Conservation (phyloP, 495 filamentous ascomycete species). For the Talaromyces proteolyticus region DNA sequence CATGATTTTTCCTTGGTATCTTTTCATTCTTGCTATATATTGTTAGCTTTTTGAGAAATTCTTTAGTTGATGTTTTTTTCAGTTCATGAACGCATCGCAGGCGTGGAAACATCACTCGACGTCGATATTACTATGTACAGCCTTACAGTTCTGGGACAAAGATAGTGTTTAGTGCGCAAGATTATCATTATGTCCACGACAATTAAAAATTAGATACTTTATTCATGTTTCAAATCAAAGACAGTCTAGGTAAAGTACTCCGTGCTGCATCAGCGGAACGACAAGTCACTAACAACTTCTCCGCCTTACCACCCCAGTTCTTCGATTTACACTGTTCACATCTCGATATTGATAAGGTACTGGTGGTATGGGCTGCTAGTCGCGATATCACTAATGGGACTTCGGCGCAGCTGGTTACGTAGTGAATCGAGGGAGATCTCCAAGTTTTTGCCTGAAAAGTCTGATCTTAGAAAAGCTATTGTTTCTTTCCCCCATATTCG, state of each 20-base stretch:
- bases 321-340: slow-evolving; percentile 9
- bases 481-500: no score
- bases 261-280: background rate
- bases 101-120: background rate
- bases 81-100: background rate
- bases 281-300: background rate
- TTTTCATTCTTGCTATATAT: no score
- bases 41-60: no score
- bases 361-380: slow-evolving; percentile 1
- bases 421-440: no score
- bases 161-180: background rate
- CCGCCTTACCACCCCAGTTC: slow-evolving; percentile 5
- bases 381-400: background rate
- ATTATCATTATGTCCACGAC: slow-evolving; percentile 1
- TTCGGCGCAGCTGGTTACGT: background rate
- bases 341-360: background rate
- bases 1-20: slow-evolving; percentile 21
- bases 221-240: background rate
- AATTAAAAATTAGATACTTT: background rate
- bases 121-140: slow-evolving; percentile 1
- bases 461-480: no score
- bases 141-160: background rate
- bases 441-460: no score
- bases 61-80: background rate
- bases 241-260: background rate